Conservation (phyloP, 768 basidiomycete genomes). For the Sarcodon sp. region DNA sequence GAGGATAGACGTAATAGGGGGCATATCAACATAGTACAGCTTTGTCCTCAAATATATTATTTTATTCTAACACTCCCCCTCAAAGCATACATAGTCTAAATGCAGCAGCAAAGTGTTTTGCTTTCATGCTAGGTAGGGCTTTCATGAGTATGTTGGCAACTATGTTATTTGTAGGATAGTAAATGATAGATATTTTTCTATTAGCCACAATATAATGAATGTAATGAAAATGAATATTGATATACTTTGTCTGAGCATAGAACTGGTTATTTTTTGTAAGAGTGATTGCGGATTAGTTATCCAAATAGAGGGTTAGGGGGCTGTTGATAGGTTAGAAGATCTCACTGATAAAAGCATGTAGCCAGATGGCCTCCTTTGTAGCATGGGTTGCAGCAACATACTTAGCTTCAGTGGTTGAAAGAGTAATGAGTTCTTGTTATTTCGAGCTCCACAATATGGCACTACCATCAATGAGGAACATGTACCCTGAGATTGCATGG, state of each 20-base stretch:
- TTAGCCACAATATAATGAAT: slow-evolving; percentile 13
- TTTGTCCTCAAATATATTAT: no score
- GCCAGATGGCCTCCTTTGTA: slow-evolving; percentile 13
- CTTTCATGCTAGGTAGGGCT: slow-evolving; percentile 9
- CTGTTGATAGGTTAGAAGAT: slow-evolving; percentile 6
- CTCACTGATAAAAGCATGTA: slow-evolving; percentile 2
- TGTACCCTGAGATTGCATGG: slow-evolving; percentile 23
- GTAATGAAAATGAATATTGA: slow-evolving; percentile 21
- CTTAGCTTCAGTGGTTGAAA: slow-evolving; percentile 23
- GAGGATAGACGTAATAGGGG: no score
- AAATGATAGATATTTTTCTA: slow-evolving; percentile 9
- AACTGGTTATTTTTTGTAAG: slow-evolving; percentile 13
- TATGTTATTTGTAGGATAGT: slow-evolving; percentile 16
- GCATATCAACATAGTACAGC: no score
- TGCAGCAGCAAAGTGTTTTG: slow-evolving; percentile 1
- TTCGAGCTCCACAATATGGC: slow-evolving; percentile 22
- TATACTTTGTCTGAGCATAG: slow-evolving; percentile 23
- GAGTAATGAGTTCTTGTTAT: slow-evolving; percentile 20
- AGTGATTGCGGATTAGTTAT: slow-evolving; percentile 12
- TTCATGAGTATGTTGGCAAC: slow-evolving; percentile 23
- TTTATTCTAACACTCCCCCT: not conserved
- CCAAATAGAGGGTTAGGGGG: no score
- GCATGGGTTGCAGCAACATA: slow-evolving; percentile 22
- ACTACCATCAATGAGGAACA: slow-evolving; percentile 18
- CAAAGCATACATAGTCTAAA: slow-evolving; percentile 21